Evolutionary conservation across 129 eudicot genomes (phyloP).

Genomic region (Centaurea solstitialis): DNA sequence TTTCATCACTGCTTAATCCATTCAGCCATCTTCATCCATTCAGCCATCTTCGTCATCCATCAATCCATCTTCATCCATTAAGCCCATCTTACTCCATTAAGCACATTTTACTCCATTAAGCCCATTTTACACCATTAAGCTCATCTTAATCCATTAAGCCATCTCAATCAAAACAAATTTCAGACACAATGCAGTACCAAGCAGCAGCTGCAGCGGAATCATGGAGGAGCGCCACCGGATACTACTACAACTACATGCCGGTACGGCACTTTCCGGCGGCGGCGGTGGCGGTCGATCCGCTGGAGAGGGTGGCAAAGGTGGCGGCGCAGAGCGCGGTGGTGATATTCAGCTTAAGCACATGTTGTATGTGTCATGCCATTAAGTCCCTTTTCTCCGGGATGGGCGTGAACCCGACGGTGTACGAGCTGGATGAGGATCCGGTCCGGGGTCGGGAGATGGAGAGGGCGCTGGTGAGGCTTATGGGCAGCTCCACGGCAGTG

Average conservation of each 20-base stretch:
- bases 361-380: conserved; percentile 89
- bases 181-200: conserved; percentile 43
- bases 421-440: conserved; percentile 76
- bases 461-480: conserved; percentile 48
- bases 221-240: conserved; percentile 19
- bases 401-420: conserved; percentile 81
- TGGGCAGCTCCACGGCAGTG: conserved; percentile 53
- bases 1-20: neutral
- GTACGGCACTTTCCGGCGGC: conserved; percentile 22
- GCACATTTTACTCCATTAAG: neutral
- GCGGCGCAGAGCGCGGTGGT: conserved; percentile 81
- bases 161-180: neutral
- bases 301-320: conserved; percentile 62
- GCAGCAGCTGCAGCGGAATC: conserved; percentile 19
- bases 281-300: conserved; percentile 40
- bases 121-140: neutral
- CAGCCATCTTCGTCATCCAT: no score
- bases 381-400: conserved; percentile 74
- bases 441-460: conserved; percentile 54
- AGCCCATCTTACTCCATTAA: neutral
- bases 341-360: conserved; percentile 73
- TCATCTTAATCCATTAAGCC: neutral
- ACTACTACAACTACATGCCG: conserved; percentile 33
- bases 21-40: neutral
- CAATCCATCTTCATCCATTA: no score